A percentile compares a stretch with the other conserved stretches of the same genome.
Conservation (phyloP, 2,329 filamentous ascomycete species). For the Cladobotryum mycophilum region DNA sequence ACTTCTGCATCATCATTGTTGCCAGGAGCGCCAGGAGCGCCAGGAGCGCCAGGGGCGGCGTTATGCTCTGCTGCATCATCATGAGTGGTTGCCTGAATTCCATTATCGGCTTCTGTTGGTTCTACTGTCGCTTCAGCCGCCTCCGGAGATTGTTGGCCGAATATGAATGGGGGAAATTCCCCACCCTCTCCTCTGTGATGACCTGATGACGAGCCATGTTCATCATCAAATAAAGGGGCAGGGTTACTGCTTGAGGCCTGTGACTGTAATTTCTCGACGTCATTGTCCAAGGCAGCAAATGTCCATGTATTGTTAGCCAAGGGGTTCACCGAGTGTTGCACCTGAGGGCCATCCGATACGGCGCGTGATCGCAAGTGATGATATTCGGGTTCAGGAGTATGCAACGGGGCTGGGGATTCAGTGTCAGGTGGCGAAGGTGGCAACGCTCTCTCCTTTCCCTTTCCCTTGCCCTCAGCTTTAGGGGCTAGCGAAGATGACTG, state of each 20-base stretch:
- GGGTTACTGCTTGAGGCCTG: background rate
- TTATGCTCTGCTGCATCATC: conserved; percentile 11
- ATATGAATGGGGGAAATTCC: background rate
- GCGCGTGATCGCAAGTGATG: conserved; percentile 41
- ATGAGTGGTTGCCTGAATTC: conserved; percentile 1
- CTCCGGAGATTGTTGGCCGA: background rate
- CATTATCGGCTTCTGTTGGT: conserved; percentile 4
- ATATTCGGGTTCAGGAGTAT: conserved; percentile 11
- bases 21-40: conserved; percentile 4
- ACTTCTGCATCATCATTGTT: conserved; percentile 14
- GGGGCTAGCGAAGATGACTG: background rate
- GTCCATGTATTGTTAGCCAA: conserved; percentile 57
- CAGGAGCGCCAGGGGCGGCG: conserved; percentile 4
- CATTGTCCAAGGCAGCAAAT: conserved; percentile 37
- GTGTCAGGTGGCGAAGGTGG: conserved; percentile 9
- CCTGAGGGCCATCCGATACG: conserved; percentile 50
- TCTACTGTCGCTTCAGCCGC: background rate
- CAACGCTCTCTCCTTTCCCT: conserved; percentile 21
- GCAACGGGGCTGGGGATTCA: conserved; percentile 7
- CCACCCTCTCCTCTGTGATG: background rate
- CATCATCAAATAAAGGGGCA: background rate
- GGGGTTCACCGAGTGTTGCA: conserved; percentile 39
- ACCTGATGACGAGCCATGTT: background rate
- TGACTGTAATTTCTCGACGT: background rate
- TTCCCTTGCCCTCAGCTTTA: conserved; percentile 19